Conservation (phyloP, 1,139 yeast genomes). For the Candida sp. region DNA sequence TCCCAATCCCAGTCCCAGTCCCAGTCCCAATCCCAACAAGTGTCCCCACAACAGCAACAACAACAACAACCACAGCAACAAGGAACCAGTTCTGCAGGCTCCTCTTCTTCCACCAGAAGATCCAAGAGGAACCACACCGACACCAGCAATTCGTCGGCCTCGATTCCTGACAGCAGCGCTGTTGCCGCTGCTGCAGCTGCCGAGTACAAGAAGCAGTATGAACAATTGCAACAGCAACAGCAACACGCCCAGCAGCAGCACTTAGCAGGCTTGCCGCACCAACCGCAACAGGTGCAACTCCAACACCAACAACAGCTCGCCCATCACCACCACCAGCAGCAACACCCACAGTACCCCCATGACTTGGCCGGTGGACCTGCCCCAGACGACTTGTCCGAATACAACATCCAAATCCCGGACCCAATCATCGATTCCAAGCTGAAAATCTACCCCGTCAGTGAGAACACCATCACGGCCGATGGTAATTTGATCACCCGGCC, state of each 20-base stretch:
- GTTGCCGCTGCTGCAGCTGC: slow-evolving; percentile 7
- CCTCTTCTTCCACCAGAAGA: slow-evolving; percentile 3
- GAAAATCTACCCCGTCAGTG: slow-evolving; percentile 51
- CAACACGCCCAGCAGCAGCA: slow-evolving; percentile 17
- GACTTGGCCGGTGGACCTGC: slow-evolving; percentile 18
- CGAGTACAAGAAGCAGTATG: slow-evolving; percentile 13
- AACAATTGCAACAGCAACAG: slow-evolving; percentile 19
- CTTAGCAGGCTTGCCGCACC: slow-evolving; percentile 13
- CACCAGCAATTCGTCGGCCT: neutral
- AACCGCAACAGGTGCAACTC: slow-evolving; percentile 16
- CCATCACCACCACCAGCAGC: slow-evolving; percentile 21
- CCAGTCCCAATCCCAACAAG: neutral
- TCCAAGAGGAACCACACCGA: slow-evolving; percentile 1
- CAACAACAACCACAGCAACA: slow-evolving; percentile 11
- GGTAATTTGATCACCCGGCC: slow-evolving; percentile 60
- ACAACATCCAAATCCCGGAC: slow-evolving; percentile 53
- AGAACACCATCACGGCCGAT: slow-evolving; percentile 51
- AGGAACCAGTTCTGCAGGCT: neutral
- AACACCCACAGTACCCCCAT: slow-evolving; percentile 20
- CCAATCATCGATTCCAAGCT: slow-evolving; percentile 49
- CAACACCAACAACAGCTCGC: slow-evolving; percentile 15
- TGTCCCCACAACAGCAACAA: too few species aligned
- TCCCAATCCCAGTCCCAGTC: neutral
- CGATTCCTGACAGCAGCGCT: slow-evolving; percentile 4
- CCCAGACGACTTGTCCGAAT: slow-evolving; percentile 41